Percentiles rank a stretch among this genome's conserved stretches.
phyloP scores from a whole-genome alignment of 2,329 filamentous ascomycete genomes.

The Alternaria viburni region DNA sequence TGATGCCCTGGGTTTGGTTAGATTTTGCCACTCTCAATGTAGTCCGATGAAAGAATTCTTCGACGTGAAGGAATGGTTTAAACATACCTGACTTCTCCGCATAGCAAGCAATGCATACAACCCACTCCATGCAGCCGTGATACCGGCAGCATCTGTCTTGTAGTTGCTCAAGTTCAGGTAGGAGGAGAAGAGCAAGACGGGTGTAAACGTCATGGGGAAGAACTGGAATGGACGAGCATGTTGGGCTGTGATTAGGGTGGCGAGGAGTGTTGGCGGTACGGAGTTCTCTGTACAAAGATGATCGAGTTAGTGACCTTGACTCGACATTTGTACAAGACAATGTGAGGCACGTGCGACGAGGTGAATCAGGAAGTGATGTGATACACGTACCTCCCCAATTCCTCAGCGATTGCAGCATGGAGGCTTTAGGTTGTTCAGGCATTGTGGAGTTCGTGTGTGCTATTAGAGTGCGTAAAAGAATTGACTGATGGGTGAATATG shows the following conservation, averaged over 20 bases:
- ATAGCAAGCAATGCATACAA: constrained; percentile 68
- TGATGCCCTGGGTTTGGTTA: constrained; percentile 43
- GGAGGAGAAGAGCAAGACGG: constrained; percentile 68
- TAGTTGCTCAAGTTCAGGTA: constrained; percentile 70
- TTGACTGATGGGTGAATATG: background rate
- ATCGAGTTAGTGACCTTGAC: constrained; percentile 6
- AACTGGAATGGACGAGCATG: constrained; percentile 70
- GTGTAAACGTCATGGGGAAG: constrained; percentile 71
- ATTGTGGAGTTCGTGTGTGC: constrained; percentile 30
- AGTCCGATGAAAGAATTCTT: background rate
- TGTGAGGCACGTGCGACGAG: constrained; percentile 8
- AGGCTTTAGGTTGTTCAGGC: constrained; percentile 48
- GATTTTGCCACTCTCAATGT: background rate
- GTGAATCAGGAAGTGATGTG: background rate
- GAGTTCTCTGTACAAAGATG: constrained; percentile 60
- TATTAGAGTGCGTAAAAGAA: background rate
- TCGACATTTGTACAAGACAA: background rate
- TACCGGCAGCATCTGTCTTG: constrained; percentile 67
- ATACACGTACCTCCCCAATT: constrained; percentile 59
- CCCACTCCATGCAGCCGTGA: constrained; percentile 69
- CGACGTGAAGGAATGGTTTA: background rate
- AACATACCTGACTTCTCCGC: constrained; percentile 58
- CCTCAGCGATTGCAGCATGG: constrained; percentile 53
- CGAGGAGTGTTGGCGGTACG: constrained; percentile 68
- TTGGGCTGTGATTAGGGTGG: constrained; percentile 70